Conservation (phyloP, 2,329 filamentous ascomycete species). For the Xylariaceae sp. region DNA sequence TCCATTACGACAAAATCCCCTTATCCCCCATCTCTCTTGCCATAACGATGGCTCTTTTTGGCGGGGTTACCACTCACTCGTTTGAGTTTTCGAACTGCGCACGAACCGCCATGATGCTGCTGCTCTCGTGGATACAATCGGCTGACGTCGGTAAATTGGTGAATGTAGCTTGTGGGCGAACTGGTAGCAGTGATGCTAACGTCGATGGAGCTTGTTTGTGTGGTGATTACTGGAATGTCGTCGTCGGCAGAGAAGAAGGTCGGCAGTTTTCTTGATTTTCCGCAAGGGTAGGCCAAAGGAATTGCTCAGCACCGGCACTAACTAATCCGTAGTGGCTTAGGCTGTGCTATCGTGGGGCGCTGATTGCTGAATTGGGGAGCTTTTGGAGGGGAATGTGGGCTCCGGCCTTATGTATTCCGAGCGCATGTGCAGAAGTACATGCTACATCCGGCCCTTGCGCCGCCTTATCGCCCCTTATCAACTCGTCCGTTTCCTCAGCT, state of each 20-base stretch:
- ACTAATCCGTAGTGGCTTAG: background rate
- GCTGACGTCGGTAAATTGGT: conserved; percentile 19
- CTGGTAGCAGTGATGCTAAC: background rate
- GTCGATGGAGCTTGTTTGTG: background rate
- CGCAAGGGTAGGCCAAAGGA: background rate
- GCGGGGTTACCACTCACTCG: conserved; percentile 56
- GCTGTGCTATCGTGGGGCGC: background rate
- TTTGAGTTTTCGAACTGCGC: conserved; percentile 86
- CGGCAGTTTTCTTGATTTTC: background rate
- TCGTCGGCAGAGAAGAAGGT: background rate
- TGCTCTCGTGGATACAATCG: conserved; percentile 18
- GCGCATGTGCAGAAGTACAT: background rate
- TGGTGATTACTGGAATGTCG: background rate
- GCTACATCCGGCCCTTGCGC: background rate
- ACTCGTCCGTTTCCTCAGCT: background rate
- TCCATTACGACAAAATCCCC: conserved; percentile 16
- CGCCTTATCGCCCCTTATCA: background rate
- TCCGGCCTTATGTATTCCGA: background rate
- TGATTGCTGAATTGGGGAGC: background rate
- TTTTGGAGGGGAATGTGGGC: background rate
- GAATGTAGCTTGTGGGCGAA: background rate
- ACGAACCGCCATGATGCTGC: conserved; percentile 56
- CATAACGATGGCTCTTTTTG: conserved; percentile 14
- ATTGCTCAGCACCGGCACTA: background rate
- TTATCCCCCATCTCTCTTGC: conserved; percentile 4